These are phyloP conservation scores for Cicer chorassanicum DNA, from an alignment of 306 rosid genomes.

Conservation along the genomic window DNA sequence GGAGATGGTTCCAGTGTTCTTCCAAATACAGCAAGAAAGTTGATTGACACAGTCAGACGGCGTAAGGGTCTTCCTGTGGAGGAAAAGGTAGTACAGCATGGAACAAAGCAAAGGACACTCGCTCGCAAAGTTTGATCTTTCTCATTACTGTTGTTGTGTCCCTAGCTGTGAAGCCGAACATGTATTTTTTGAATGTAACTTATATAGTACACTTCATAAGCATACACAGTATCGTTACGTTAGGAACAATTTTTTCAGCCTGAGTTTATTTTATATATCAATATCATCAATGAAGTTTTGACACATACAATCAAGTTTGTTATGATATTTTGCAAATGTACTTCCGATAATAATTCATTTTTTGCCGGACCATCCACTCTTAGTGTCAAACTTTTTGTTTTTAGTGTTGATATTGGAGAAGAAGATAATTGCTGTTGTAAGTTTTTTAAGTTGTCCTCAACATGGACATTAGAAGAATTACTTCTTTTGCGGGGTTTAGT, in stretches of 20 bases:
- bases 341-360: neutral
- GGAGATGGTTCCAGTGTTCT: conserved; percentile 95
- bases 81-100: conserved; percentile 91
- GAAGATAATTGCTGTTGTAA: conserved; percentile 7
- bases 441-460: neutral
- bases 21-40: conserved; percentile 90
- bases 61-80: conserved; percentile 90
- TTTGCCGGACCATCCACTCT: neutral
- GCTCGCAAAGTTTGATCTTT: conserved; percentile 79
- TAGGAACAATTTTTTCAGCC: conserved; percentile 33
- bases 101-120: conserved; percentile 88
- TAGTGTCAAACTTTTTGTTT: neutral
- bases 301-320: conserved; percentile 31
- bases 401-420: neutral
- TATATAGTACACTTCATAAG: conserved; percentile 14
- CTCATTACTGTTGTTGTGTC: conserved; percentile 33
- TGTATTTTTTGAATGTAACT: conserved; percentile 37
- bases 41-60: conserved; percentile 72
- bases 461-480: neutral
- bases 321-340: conserved; percentile 19
- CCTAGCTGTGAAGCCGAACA: conserved; percentile 33
- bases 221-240: conserved; percentile 38
- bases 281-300: conserved; percentile 40
- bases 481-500: neutral
- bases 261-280: conserved; percentile 10